Evolutionary conservation across 805 yeast species (phyloP).

Genomic region (Lipomyces kockii): DNA sequence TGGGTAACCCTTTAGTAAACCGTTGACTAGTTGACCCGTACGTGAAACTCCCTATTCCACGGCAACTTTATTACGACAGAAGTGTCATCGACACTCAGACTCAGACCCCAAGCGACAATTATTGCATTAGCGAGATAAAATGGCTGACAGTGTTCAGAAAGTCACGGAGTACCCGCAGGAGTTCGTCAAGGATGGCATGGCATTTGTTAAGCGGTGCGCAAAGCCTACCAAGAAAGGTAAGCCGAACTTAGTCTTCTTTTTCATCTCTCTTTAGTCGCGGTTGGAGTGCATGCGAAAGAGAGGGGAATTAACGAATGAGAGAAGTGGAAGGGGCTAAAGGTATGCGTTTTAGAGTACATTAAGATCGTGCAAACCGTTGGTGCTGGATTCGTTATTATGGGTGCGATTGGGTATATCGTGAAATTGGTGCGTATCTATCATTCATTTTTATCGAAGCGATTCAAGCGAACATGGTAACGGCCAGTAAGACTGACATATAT

Average conservation of each 20-base stretch:
- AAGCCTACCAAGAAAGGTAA: constrained; percentile 83
- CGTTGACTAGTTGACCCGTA: too few relatives aligned
- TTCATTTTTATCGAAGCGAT: not conserved
- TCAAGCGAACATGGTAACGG: not conserved
- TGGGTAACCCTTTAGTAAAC: too few relatives aligned
- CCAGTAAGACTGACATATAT: not conserved
- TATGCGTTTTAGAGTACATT: constrained; percentile 63
- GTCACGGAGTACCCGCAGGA: constrained; percentile 85
- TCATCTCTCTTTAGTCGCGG: constrained; percentile 2
- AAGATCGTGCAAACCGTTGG: constrained; percentile 95
- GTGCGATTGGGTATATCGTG: constrained; percentile 94
- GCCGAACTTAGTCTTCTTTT: not conserved
- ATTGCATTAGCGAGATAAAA: constrained; percentile 3
- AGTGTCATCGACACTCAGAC: not conserved
- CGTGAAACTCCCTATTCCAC: too few relatives aligned
- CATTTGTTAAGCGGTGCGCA: constrained; percentile 87
- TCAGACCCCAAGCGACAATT: not conserved
- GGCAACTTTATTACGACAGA: not conserved
- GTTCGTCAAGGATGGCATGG: constrained; percentile 87
- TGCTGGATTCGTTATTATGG: constrained; percentile 95
- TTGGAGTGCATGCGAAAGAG: not conserved
- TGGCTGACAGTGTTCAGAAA: constrained; percentile 55
- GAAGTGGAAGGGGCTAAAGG: constrained; percentile 2
- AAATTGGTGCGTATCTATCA: constrained; percentile 58
- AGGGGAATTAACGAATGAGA: not conserved